These are phyloP conservation scores for Fusarium begoniae DNA, from an alignment of 2,329 filamentous ascomycete species.

Conservation along the genomic window DNA sequence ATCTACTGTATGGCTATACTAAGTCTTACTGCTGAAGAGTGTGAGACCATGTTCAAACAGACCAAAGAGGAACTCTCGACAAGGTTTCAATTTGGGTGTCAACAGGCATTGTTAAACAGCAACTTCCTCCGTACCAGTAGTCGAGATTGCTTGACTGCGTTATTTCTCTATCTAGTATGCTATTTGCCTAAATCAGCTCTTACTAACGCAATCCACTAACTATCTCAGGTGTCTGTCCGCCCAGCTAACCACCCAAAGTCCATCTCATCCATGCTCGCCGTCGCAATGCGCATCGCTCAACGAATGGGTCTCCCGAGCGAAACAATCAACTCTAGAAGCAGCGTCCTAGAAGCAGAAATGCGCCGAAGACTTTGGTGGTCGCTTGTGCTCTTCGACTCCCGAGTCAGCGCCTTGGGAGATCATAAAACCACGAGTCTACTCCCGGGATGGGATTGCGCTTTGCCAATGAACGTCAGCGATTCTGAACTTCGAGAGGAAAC, in stretches of 20 bases:
- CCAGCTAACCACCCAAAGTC: constrained; percentile 57
- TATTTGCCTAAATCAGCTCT: not conserved
- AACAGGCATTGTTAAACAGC: constrained; percentile 63
- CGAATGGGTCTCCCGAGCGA: constrained; percentile 66
- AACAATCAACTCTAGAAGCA: constrained; percentile 37
- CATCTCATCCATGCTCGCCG: constrained; percentile 60
- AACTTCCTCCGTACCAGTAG: constrained; percentile 60
- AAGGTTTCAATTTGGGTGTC: constrained; percentile 58
- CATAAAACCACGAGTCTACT: constrained; percentile 43
- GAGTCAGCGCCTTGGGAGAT: constrained; percentile 62
- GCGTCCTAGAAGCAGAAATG: constrained; percentile 64
- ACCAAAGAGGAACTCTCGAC: constrained; percentile 52
- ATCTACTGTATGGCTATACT: constrained; percentile 56
- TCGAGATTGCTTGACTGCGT: constrained; percentile 63
- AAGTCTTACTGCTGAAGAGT: constrained; percentile 56
- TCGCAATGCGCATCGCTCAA: constrained; percentile 66
- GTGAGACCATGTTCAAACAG: constrained; percentile 51
- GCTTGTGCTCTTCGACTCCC: constrained; percentile 64
- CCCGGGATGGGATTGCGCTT: constrained; percentile 54
- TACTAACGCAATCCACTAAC: no score
- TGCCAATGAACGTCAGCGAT: constrained; percentile 57
- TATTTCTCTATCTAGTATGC: constrained; percentile 65
- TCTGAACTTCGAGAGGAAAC: constrained; percentile 55
- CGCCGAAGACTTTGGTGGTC: constrained; percentile 71
- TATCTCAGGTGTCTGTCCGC: constrained; percentile 56